Percentiles rank a stretch among this genome's conserved stretches.
Evolutionary conservation across 495 filamentous ascomycete species (phyloP).

Genomic region (Corynascus novoguineensis): DNA sequence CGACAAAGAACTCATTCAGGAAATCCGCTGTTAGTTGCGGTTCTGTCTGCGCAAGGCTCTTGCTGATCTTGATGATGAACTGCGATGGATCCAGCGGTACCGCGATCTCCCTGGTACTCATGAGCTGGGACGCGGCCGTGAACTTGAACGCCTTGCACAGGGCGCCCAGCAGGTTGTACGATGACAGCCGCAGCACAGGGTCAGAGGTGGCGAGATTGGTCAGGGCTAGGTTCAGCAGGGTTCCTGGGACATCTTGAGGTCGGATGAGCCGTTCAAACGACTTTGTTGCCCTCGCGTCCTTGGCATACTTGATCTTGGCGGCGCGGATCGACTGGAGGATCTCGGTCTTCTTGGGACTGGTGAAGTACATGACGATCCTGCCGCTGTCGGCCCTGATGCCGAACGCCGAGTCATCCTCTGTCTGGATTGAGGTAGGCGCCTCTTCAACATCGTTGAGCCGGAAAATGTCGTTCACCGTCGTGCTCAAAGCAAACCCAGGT

Average conservation of each 20-base stretch:
- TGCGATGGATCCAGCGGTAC: slow-evolving; percentile 56
- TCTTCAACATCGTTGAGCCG: slow-evolving; percentile 59
- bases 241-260: slow-evolving; percentile 63
- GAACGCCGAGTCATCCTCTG: slow-evolving; percentile 62
- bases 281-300: slow-evolving; percentile 52
- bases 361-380: slow-evolving; percentile 63
- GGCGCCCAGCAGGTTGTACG: slow-evolving; percentile 58
- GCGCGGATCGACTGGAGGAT: slow-evolving; percentile 54
- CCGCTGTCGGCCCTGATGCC: slow-evolving; percentile 60
- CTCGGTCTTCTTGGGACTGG: slow-evolving; percentile 54
- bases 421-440: slow-evolving; percentile 54
- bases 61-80: slow-evolving; percentile 58
- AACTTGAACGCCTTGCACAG: slow-evolving; percentile 62
- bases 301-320: slow-evolving; percentile 55
- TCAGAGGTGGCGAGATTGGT: slow-evolving; percentile 57
- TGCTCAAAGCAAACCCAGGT: slow-evolving; percentile 50
- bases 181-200: slow-evolving; percentile 50
- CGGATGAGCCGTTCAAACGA: slow-evolving; percentile 55
- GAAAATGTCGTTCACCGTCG: slow-evolving; percentile 63
- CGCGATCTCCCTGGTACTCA: slow-evolving; percentile 53
- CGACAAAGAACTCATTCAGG: slow-evolving; percentile 61
- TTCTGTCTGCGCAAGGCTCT: slow-evolving; percentile 54
- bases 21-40: slow-evolving; percentile 63
- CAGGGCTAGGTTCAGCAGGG: slow-evolving; percentile 57
- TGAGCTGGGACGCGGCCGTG: slow-evolving; percentile 51